Conservation (phyloP, 257 asterid genomes). For the Nemophila menziesii region DNA sequence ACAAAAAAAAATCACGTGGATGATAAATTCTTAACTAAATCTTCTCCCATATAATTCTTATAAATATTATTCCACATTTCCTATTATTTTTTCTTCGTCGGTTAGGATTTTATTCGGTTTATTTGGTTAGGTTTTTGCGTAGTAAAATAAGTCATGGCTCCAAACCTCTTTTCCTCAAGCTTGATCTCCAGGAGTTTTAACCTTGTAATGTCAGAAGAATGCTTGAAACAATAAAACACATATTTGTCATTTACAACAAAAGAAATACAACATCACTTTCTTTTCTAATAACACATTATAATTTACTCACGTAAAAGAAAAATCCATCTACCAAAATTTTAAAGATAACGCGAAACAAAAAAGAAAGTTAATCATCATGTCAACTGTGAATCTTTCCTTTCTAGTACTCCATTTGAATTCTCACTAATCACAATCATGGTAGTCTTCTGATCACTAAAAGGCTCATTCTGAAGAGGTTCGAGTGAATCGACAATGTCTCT, state of each 20-base stretch:
- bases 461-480: conserved; percentile 68
- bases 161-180: too few species aligned
- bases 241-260: neutral
- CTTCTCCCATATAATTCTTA: too few species aligned
- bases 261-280: conserved; percentile 1
- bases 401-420: conserved; percentile 16
- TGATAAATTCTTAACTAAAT: too few species aligned
- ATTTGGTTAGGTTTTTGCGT: too few species aligned
- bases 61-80: too few species aligned
- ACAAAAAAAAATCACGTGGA: too few species aligned
- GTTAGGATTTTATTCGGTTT: too few species aligned
- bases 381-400: conserved; percentile 14
- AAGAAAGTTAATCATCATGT: conserved; percentile 6
- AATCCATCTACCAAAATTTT: neutral
- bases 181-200: too few species aligned
- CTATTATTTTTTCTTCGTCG: too few species aligned
- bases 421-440: conserved; percentile 35
- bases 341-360: neutral
- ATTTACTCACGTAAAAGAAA: neutral
- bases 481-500: conserved; percentile 77
- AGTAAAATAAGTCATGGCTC: too few species aligned
- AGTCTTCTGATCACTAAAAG: conserved; percentile 21
- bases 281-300: neutral
- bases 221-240: too few species aligned
- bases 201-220: too few species aligned